Evolutionary conservation across 495 filamentous ascomycete genomes (phyloP).

Genomic region (Hypoxylon lienhwacheense): DNA sequence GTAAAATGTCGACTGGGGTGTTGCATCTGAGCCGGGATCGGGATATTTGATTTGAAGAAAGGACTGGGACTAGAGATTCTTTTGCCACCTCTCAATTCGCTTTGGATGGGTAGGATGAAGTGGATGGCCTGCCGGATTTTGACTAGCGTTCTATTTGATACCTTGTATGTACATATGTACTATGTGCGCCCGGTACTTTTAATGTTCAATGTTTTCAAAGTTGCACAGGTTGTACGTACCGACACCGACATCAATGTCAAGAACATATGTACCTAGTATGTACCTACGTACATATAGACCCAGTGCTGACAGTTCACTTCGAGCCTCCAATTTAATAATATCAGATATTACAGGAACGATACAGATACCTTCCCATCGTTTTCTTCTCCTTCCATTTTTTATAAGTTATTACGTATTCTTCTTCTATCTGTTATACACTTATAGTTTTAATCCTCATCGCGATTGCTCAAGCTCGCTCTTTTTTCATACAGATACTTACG

Average conservation of each 20-base stretch:
- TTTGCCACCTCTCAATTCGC: constrained; percentile 26
- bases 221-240: constrained; percentile 4
- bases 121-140: constrained; percentile 32
- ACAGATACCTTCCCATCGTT: constrained; percentile 1
- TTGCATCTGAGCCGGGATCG: constrained; percentile 13
- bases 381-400: constrained; percentile 11
- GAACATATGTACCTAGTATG: no score
- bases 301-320: no score
- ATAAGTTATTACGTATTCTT: not conserved
- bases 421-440: not conserved
- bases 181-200: not conserved
- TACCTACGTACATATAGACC: no score
- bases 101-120: constrained; percentile 28
- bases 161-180: not conserved
- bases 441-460: constrained; percentile 17
- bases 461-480: constrained; percentile 18
- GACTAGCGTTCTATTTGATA: constrained; percentile 20
- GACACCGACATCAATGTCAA: no score
- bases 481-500: no score
- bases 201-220: not conserved
- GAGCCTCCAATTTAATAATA: constrained; percentile 22
- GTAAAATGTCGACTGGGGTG: constrained; percentile 13
- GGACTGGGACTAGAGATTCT: constrained; percentile 15
- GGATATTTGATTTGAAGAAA: constrained; percentile 31
- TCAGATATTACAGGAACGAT: no score